Percentiles rank a stretch among this genome's conserved stretches.
These are phyloP conservation scores for Kluyveromyces lactis DNA, from an alignment of 805 yeast species.

Conservation along the genomic window DNA sequence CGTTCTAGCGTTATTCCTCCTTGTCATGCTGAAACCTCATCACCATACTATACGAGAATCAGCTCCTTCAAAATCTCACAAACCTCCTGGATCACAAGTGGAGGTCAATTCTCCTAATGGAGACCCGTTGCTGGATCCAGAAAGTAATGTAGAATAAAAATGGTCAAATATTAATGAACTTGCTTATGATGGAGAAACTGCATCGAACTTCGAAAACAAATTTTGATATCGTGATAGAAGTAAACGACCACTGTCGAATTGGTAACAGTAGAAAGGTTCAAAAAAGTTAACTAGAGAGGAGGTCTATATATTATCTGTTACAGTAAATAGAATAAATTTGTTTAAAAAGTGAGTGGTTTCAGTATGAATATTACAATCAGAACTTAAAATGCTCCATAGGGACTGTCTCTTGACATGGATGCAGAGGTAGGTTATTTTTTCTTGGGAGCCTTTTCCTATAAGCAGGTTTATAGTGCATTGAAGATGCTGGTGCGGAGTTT, in stretches of 20 bases:
- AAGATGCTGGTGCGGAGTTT: slow-evolving; percentile 9
- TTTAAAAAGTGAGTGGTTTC: too few relatives aligned
- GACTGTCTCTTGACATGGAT: slow-evolving; percentile 34
- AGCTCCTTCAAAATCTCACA: background rate
- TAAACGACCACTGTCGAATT: too few relatives aligned
- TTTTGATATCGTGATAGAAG: too few relatives aligned
- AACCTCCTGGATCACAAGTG: background rate
- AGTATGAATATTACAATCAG: too few relatives aligned
- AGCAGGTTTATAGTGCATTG: slow-evolving; percentile 30
- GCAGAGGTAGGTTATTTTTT: slow-evolving; percentile 34
- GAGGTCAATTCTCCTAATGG: background rate
- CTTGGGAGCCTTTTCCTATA: slow-evolving; percentile 31
- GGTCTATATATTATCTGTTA: too few relatives aligned
- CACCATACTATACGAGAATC: slow-evolving; percentile 30
- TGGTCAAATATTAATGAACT: too few relatives aligned
- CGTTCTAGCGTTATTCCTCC: slow-evolving; percentile 60
- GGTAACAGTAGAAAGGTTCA: too few relatives aligned
- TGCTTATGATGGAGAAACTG: too few relatives aligned
- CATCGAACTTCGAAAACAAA: too few relatives aligned
- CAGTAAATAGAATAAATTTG: too few relatives aligned
- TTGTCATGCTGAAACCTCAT: slow-evolving; percentile 61
- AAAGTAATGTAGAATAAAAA: background rate
- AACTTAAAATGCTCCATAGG: slow-evolving; percentile 27
- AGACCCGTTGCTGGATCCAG: background rate
- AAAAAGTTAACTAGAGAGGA: too few relatives aligned